A percentile compares a stretch with the other conserved stretches of the same genome.
Evolutionary conservation across 2,329 filamentous ascomycete species (phyloP).

Genomic region (Scytalidium lignicola): DNA sequence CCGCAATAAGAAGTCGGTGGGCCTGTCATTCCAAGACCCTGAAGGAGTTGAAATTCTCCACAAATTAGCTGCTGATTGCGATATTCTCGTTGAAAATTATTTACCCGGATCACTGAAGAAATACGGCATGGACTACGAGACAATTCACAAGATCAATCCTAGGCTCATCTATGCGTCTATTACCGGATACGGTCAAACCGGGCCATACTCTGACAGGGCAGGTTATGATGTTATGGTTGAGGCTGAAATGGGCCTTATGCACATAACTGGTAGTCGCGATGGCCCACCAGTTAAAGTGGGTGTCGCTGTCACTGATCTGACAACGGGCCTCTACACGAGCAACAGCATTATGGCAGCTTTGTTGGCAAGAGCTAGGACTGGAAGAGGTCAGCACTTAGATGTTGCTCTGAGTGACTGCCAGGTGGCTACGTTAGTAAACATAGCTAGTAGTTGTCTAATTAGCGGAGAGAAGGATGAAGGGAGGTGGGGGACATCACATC

Average conservation of each 20-base stretch:
- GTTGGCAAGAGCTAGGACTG: constrained; percentile 66
- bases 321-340: constrained; percentile 89
- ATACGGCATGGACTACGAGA: constrained; percentile 85
- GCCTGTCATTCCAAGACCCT: constrained; percentile 81
- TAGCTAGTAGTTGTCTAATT: constrained; percentile 86
- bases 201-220: constrained; percentile 78
- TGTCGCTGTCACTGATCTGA: constrained; percentile 93
- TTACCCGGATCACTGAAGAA: constrained; percentile 85
- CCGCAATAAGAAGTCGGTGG: constrained; percentile 94
- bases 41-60: constrained; percentile 84
- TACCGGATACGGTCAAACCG: constrained; percentile 94
- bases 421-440: constrained; percentile 89
- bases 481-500: constrained; percentile 94
- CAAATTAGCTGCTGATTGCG: constrained; percentile 75
- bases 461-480: constrained; percentile 83
- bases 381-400: constrained; percentile 87
- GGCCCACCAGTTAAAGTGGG: constrained; percentile 95
- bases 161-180: constrained; percentile 90
- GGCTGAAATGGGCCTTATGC: constrained; percentile 96
- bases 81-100: constrained; percentile 96
- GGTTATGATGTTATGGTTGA: constrained; percentile 99
- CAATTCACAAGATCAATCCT: constrained; percentile 76
- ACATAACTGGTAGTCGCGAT: constrained; percentile 86
- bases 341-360: constrained; percentile 95
- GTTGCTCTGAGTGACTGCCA: constrained; percentile 90